Conservation (phyloP, 2,329 filamentous ascomycete species). For the Tricladium varicosporioides region DNA sequence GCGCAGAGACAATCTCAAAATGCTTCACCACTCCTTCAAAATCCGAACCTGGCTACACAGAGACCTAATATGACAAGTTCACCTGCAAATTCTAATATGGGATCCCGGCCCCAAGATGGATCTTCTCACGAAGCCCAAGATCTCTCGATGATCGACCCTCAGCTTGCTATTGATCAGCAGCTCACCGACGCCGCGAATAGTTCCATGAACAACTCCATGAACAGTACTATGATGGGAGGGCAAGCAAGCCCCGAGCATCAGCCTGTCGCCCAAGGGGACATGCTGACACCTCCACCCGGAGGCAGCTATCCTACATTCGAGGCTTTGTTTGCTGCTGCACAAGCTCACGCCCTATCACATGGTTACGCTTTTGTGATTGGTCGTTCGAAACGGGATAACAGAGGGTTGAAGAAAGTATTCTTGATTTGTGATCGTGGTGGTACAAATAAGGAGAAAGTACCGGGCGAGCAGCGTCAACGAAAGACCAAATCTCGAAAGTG, state of each 20-base stretch:
- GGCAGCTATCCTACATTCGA: slow-evolving; percentile 64
- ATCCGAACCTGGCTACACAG: slow-evolving; percentile 18
- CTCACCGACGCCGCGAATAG: slow-evolving; percentile 19
- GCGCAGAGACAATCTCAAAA: slow-evolving; percentile 31
- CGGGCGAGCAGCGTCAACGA: slow-evolving; percentile 42
- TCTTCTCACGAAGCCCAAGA: slow-evolving; percentile 28
- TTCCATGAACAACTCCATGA: slow-evolving; percentile 14
- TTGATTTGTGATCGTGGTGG: slow-evolving; percentile 66
- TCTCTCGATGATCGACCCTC: slow-evolving; percentile 35
- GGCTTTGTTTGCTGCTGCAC: slow-evolving; percentile 61
- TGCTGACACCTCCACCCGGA: slow-evolving; percentile 50
- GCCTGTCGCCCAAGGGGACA: slow-evolving; percentile 27
- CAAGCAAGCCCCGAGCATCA: slow-evolving; percentile 9
- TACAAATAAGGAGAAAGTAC: slow-evolving; percentile 52
- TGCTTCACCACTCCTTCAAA: slow-evolving; percentile 29
- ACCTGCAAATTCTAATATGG: slow-evolving; percentile 26
- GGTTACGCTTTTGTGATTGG: slow-evolving; percentile 69
- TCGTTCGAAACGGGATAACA: slow-evolving; percentile 62
- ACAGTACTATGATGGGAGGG: slow-evolving; percentile 20
- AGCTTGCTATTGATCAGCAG: slow-evolving; percentile 32
- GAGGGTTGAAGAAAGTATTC: slow-evolving; percentile 64
- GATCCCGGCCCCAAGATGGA: slow-evolving; percentile 23
- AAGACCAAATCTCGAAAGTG: slow-evolving; percentile 70
- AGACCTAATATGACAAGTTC: slow-evolving; percentile 28
- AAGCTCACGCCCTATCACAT: slow-evolving; percentile 64